Base-by-base conservation (phyloP, 2,329 filamentous ascomycete genomes). In the Pseudogymnoascus sp. region DNA sequence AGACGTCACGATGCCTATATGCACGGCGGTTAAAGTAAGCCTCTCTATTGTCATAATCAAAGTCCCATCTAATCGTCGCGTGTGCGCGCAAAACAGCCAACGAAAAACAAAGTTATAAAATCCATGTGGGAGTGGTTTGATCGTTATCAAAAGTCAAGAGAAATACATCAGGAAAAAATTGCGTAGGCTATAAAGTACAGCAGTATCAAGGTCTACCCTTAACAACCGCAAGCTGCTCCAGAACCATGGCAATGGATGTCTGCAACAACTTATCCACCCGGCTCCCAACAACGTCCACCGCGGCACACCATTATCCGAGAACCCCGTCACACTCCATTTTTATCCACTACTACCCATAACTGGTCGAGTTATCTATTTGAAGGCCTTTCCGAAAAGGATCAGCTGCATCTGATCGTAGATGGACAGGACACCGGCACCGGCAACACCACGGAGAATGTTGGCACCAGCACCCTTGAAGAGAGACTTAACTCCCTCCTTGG, bases 401-500 rank as follows among this genome's bases (percentile, higher is more conserved):
- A 99, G 87, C 89, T 99, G 94, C 80, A 90, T 90, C 87, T 97
- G 93, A 81, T 99, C 94, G 84, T 99, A 99, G 91, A 99, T 97
- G 80, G 94, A 99, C 79, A 99, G 86, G 78, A 99, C 94, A 99
- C 94, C 94, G 84, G 94, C 94, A 91, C 94, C 95, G 77, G 94
- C 94, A 77, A 99, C 94, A 97, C 94, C 95, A 96, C 94, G 94
- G 84, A 99, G 94, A 77, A 99, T 99, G 91, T 99, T 99, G 87
- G 94, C 94, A 91, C 94, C 94, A 78, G 94, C 94, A 92, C 94
- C 94, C 91, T 99, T 99, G 92, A 99, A 99, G 81, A 99, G 93
- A 75, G 94, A 99, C 84, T 86, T 90, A 81, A 95, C 83, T 86
- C 94, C 94, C 86, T 97, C 94, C 83, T 90, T 90, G 83, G 92